A percentile compares a stretch with the other conserved stretches of the same genome.
Evolutionary conservation across 2,329 filamentous ascomycete species (phyloP).

Genomic region (Chlorencoelia australis): DNA sequence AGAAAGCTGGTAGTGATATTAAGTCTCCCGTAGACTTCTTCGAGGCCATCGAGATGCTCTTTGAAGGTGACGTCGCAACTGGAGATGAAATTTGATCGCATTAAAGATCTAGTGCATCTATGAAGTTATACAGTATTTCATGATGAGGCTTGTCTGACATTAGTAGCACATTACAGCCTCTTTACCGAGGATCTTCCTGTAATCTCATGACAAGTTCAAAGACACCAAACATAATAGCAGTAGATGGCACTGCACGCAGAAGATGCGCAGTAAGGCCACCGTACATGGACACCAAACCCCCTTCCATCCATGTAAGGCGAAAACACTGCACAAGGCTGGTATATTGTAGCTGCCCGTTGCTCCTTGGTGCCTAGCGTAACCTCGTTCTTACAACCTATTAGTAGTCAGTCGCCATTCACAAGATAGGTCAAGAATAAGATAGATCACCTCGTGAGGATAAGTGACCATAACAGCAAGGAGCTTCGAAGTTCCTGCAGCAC

Average conservation of each 20-base stretch:
- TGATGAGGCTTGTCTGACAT: too few species aligned
- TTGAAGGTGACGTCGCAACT: too few species aligned
- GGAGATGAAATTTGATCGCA: too few species aligned
- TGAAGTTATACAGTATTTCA: too few species aligned
- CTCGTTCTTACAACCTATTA: slow-evolving; percentile 1
- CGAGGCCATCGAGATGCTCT: too few species aligned
- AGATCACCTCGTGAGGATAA: background rate
- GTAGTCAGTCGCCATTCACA: background rate
- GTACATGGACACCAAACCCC: slow-evolving; percentile 1
- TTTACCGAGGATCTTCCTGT: too few species aligned
- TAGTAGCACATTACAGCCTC: too few species aligned
- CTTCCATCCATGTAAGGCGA: background rate
- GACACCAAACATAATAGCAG: slow-evolving; percentile 2
- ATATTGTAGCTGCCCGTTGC: background rate
- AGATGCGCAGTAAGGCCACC: background rate
- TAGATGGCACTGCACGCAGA: slow-evolving; percentile 1
- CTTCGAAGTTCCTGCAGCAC: slow-evolving; percentile 1
- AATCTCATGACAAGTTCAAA: background rate
- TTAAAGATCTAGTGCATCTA: too few species aligned
- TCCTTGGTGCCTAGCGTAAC: background rate
- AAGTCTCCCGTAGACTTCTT: too few species aligned
- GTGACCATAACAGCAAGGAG: background rate
- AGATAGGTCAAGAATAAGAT: background rate
- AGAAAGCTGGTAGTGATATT: too few species aligned
- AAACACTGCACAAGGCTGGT: background rate